A percentile compares a stretch with the other conserved stretches of the same genome.
Conservation (phyloP, 176 grass and related monocot genomes). For the Ensete ventricosum region DNA sequence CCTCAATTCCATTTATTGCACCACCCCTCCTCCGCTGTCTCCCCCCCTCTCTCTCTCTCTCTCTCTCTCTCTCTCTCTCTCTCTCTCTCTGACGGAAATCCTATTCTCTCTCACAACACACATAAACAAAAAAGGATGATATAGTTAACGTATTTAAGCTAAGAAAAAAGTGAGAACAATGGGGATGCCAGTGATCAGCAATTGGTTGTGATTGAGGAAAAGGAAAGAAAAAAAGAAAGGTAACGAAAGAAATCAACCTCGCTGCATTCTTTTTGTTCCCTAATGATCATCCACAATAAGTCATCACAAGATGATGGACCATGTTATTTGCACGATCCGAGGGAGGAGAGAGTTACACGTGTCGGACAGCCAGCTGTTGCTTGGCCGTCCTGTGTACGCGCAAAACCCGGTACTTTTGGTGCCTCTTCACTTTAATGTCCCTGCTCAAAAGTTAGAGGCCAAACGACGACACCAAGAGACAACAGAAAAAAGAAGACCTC, state of each 20-base stretch:
- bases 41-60: too few species aligned
- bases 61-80: neutral
- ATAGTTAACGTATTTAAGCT: too few species aligned
- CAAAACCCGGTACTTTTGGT: conserved; percentile 7
- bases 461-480: neutral
- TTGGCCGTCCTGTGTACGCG: conserved; percentile 6
- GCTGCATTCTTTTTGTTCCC: neutral
- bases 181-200: neutral
- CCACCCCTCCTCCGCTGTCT: neutral
- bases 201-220: neutral
- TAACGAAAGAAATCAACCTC: neutral
- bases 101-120: too few species aligned
- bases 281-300: neutral
- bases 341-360: neutral
- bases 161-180: neutral
- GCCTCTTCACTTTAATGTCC: conserved; percentile 12
- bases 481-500: neutral
- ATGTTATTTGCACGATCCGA: neutral
- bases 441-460: neutral
- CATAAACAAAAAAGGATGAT: too few species aligned
- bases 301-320: neutral
- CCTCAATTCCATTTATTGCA: conserved; percentile 29
- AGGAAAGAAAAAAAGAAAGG: neutral
- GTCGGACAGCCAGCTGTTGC: neutral
- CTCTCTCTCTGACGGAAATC: neutral